These are phyloP conservation scores for Oryza meyeriana DNA, from an alignment of 176 grass and related monocot species.

Conservation along the genomic window DNA sequence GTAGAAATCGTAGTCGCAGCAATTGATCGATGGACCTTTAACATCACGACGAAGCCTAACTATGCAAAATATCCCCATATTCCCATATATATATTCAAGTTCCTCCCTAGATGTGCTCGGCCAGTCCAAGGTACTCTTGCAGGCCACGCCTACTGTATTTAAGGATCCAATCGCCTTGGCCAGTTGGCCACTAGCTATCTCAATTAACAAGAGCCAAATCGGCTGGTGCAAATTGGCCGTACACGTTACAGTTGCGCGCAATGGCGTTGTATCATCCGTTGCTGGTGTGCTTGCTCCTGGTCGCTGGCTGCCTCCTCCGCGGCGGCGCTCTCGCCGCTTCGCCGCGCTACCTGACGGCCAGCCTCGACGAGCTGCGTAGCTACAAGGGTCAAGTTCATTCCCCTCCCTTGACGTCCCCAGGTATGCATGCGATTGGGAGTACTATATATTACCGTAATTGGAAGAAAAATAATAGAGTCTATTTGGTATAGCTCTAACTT, in stretches of 20 bases:
- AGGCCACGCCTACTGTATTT: neutral
- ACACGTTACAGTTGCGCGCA: neutral
- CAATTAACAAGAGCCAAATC: neutral
- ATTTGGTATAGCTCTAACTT: no score
- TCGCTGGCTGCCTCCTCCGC: neutral
- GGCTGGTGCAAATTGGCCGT: neutral
- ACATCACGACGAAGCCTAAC: no score
- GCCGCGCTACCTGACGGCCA: neutral
- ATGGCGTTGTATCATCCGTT: neutral
- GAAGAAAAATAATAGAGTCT: neutral
- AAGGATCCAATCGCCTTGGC: neutral
- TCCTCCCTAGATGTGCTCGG: no score
- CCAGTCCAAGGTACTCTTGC: neutral
- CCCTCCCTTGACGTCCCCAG: conserved; percentile 9
- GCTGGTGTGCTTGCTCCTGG: neutral
- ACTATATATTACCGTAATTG: no score
- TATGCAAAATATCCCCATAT: no score
- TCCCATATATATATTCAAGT: no score
- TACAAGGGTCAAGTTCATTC: conserved; percentile 20
- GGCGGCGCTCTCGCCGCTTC: neutral
- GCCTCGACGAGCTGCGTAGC: neutral
- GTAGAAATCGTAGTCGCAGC: no score
- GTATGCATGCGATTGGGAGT: neutral
- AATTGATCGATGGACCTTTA: no score
- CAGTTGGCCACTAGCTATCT: no score